Base-by-base conservation (phyloP, 495 filamentous ascomycete genomes). In the Aspergillus leporis region DNA sequence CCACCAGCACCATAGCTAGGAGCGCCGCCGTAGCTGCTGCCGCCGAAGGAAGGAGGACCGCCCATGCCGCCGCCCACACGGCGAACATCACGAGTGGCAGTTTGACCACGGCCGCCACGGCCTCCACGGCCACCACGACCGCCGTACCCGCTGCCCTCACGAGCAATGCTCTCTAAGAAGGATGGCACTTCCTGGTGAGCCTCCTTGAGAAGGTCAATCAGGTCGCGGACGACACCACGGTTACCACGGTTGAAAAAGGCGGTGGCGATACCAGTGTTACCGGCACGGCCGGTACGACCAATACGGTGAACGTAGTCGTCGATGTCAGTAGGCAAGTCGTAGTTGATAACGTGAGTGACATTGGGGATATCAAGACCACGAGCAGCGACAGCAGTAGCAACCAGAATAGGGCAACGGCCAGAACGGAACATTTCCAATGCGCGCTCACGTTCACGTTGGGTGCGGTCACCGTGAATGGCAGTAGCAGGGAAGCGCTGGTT, bases 241-340 rank as follows among this genome's bases (percentile, higher is more conserved):
- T 98, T 98, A 66, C 92, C 92, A 70, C 94, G 94, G 85, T 98
- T 98, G 86, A 97, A 98, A 84, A 98, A 98, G 49, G 95, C 93
- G 56, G 94, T 98, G 9, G 94, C 90, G 59, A 97, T 90, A 87
- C 94, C 94, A 61, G 93, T 97, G 81, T 98, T 98, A 71, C 94
- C 94, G 58, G 95, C 95, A 90, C 94, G 94, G 67, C 95, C 94
- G 58, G 94, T 98, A 93, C 94, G 95, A 87, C 94, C 94, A 71
- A 98, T 98, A 74, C 94, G 91, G 78, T 98, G 94, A 58, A 98
- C 95, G 66, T 98, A 98, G 80, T 98, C 94, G 68, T 98, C 94
- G 66, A 98, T 97, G 70, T 98, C 95, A 51, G 92, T 98, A 56
- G 95, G 95, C 30, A 98, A 85, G 74, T 98, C 94, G 74, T 98